Conservation (phyloP, 1,284 basidiomycete genomes). For the Violaceomyces palustris region DNA sequence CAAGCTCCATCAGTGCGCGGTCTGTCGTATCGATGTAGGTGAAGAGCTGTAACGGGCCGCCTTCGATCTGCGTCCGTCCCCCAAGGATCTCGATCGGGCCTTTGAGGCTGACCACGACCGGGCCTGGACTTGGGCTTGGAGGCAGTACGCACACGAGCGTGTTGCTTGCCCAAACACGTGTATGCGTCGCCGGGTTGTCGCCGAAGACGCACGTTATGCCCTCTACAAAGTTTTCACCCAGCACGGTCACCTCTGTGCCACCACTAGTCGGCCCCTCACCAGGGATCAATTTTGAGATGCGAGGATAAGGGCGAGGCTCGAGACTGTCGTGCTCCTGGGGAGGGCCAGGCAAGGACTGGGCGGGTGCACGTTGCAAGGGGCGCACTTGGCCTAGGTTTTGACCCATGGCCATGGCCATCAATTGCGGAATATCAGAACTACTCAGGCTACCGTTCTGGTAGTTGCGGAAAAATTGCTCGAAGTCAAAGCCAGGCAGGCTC, state of each 20-base stretch:
- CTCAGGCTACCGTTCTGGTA: slow-evolving; percentile 33
- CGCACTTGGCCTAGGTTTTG: slow-evolving; percentile 41
- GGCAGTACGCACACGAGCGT: slow-evolving; percentile 89
- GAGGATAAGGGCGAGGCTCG: slow-evolving; percentile 9
- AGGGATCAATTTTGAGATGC: slow-evolving; percentile 60
- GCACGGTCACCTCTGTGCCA: slow-evolving; percentile 88
- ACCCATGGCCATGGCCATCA: slow-evolving; percentile 65
- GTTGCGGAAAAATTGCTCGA: slow-evolving; percentile 42
- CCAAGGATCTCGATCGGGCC: slow-evolving; percentile 19
- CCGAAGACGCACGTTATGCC: slow-evolving; percentile 75
- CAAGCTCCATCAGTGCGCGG: slow-evolving; percentile 86
- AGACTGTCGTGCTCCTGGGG: neutral
- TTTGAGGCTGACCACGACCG: slow-evolving; percentile 77
- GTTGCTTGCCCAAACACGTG: slow-evolving; percentile 86
- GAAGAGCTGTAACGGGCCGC: slow-evolving; percentile 55
- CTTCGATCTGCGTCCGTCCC: slow-evolving; percentile 55
- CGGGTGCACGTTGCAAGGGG: slow-evolving; percentile 31
- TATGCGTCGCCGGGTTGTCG: slow-evolving; percentile 72
- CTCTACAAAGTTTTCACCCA: slow-evolving; percentile 67
- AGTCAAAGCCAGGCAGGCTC: slow-evolving; percentile 42
- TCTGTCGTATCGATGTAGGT: slow-evolving; percentile 88
- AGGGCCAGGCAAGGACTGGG: neutral
- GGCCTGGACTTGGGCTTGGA: slow-evolving; percentile 72
- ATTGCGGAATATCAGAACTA: slow-evolving; percentile 54
- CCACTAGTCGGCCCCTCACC: slow-evolving; percentile 74